Conservation (phyloP, 2,329 filamentous ascomycete genomes). For the Neofusicoccum umdonicola region DNA sequence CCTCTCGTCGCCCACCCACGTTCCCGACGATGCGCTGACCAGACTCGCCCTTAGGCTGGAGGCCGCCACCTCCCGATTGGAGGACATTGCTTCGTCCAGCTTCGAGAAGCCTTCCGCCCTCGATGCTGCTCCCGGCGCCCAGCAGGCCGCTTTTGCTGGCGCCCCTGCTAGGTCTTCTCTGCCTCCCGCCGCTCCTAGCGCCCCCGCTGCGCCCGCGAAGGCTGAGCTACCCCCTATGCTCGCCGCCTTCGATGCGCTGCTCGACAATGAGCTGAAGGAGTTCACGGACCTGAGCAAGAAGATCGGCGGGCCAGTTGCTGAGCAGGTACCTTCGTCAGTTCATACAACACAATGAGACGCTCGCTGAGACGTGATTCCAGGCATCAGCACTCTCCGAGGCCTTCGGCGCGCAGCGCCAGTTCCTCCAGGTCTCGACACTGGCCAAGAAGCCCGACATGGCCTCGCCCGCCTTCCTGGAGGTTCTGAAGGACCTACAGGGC, state of each 20-base stretch:
- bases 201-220: constrained; percentile 26
- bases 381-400: constrained; percentile 59
- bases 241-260: constrained; percentile 80
- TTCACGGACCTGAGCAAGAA: constrained; percentile 77
- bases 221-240: constrained; percentile 58
- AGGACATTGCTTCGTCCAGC: constrained; percentile 86
- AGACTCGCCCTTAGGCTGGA: constrained; percentile 69
- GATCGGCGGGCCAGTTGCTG: constrained; percentile 72
- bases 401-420: constrained; percentile 82
- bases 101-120: constrained; percentile 52
- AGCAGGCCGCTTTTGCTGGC: constrained; percentile 29
- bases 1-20: constrained; percentile 21
- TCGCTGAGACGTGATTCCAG: constrained; percentile 31
- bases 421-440: constrained; percentile 83
- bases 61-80: constrained; percentile 90
- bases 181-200: constrained; percentile 26
- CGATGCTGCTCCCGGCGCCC: constrained; percentile 35
- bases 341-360: background rate
- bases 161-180: constrained; percentile 20
- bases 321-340: constrained; percentile 60
- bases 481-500: constrained; percentile 84
- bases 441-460: constrained; percentile 85
- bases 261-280: constrained; percentile 69
- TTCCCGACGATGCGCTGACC: constrained; percentile 48
- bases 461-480: constrained; percentile 66